These are phyloP conservation scores for Paecilomyces niveus DNA, from an alignment of 2,329 filamentous ascomycete species.

Conservation along the genomic window DNA sequence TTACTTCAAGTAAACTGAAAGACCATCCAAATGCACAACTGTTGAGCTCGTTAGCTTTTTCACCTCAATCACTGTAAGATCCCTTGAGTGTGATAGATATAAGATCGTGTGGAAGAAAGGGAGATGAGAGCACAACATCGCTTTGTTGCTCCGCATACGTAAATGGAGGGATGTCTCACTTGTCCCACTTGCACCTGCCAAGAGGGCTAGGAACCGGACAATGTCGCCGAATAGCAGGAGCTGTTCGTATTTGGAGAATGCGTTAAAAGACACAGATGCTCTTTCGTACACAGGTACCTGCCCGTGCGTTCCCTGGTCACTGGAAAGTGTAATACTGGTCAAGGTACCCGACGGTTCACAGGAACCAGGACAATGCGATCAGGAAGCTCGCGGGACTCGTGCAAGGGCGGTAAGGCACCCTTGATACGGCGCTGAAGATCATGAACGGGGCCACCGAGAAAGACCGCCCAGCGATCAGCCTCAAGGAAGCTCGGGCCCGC, in stretches of 20 bases:
- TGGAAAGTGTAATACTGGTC: background rate
- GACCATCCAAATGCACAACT: background rate
- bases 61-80: background rate
- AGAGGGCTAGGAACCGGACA: background rate
- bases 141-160: background rate
- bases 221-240: background rate
- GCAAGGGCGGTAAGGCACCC: background rate
- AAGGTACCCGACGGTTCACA: background rate
- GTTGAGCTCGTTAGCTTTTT: background rate
- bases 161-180: background rate
- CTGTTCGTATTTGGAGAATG: background rate
- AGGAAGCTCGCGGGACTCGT: background rate
- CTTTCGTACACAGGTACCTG: background rate
- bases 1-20: slow-evolving; percentile 1
- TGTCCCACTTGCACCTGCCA: background rate
- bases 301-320: background rate
- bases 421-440: background rate
- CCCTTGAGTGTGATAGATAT: background rate
- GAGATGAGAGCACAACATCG: background rate
- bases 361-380: background rate
- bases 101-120: background rate
- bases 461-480: background rate
- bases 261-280: background rate
- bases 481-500: background rate
- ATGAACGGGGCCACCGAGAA: background rate